phyloP scores from a whole-genome alignment of 78 protist genomes.

The slime mould (Dictyostelium discoideum) region DNA sequence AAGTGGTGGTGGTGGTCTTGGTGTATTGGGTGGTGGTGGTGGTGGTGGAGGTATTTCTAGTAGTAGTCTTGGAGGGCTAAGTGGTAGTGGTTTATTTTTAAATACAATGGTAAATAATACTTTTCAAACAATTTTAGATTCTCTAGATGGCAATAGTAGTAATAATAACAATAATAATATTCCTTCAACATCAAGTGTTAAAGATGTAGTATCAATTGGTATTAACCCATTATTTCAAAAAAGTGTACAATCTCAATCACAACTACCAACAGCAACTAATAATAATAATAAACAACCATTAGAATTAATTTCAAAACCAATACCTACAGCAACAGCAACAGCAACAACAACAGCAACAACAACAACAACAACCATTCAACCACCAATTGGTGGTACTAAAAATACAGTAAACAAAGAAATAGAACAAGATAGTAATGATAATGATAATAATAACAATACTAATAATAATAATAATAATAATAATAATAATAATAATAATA shows the following conservation, averaged over 20 bases:
- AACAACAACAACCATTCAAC: neutral
- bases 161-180: neutral
- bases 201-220: slow-evolving; percentile 14
- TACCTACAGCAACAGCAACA: neutral
- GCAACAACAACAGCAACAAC: neutral
- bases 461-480: neutral
- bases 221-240: slow-evolving; percentile 6
- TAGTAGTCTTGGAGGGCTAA: neutral
- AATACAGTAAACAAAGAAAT: neutral
- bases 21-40: neutral
- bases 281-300: neutral
- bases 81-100: slow-evolving; percentile 16
- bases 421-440: neutral
- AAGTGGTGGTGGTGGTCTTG: neutral
- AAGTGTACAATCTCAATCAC: neutral
- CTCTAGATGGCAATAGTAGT: neutral
- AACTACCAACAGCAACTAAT: neutral
- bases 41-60: neutral
- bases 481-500: neutral
- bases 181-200: neutral
- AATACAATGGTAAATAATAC: slow-evolving; percentile 18
- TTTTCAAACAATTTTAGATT: slow-evolving; percentile 20
- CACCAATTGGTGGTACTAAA: neutral
- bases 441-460: neutral
- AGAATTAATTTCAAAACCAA: neutral